Conservation (phyloP, 2,329 filamentous ascomycete species). For the Pyrenochaeta sp. region DNA sequence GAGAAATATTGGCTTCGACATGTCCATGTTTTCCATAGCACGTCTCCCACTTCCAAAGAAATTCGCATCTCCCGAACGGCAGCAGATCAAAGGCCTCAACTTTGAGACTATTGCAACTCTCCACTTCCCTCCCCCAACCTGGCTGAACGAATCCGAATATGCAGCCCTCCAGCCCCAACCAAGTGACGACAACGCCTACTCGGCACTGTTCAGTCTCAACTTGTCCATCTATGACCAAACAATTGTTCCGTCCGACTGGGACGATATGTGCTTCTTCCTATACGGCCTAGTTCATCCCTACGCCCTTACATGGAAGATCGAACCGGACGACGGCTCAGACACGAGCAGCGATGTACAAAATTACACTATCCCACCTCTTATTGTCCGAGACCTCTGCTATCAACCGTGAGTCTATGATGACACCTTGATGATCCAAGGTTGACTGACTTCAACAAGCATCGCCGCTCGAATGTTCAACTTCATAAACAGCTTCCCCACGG, state of each 20-base stretch:
- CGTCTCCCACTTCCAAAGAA: constrained; percentile 3
- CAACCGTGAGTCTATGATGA: constrained; percentile 27
- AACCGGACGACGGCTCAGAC: constrained; percentile 4
- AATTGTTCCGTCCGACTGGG: constrained; percentile 4
- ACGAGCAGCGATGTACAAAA: constrained; percentile 2
- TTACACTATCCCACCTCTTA: constrained; percentile 8
- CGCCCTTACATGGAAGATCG: constrained; percentile 3
- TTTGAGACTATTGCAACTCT: constrained; percentile 5
- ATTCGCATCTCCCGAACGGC: constrained; percentile 4
- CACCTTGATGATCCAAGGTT: no score
- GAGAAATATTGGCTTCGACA: constrained; percentile 5
- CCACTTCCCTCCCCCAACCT: constrained; percentile 3
- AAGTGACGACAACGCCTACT: constrained; percentile 4
- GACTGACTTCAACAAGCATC: no score
- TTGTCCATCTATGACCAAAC: constrained; percentile 5
- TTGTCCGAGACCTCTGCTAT: constrained; percentile 5
- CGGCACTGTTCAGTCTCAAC: constrained; percentile 5
- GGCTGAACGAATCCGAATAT: constrained; percentile 5
- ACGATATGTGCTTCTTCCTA: constrained; percentile 6
- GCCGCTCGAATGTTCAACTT: no score
- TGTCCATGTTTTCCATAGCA: constrained; percentile 7
- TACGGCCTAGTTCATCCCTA: constrained; percentile 5
- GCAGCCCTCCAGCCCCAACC: constrained; percentile 5
- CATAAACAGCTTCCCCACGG: no score
- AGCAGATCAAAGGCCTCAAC: constrained; percentile 5